phyloP scores from a whole-genome alignment of 2,329 filamentous ascomycete species.

The Cladosporium halotolerans region DNA sequence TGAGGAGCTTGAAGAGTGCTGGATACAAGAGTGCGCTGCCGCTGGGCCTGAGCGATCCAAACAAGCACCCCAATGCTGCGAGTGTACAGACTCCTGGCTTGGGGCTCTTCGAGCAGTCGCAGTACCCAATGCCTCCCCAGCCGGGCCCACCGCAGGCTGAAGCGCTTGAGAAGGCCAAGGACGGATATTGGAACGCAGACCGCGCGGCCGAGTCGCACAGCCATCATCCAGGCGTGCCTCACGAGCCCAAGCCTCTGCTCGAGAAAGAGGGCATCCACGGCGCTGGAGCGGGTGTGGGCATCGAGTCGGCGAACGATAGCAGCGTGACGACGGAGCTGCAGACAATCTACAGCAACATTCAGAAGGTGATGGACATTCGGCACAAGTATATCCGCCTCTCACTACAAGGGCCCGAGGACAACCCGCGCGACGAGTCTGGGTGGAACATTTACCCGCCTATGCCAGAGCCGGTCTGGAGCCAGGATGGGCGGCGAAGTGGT shows the following conservation, averaged over 20 bases:
- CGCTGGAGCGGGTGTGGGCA: slow-evolving; percentile 52
- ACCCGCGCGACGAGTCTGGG: slow-evolving; percentile 73
- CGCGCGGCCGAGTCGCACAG: slow-evolving; percentile 43
- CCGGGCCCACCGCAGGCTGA: slow-evolving; percentile 1
- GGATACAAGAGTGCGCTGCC: slow-evolving; percentile 30
- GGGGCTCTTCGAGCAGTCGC: slow-evolving; percentile 21
- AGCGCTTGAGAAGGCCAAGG: slow-evolving; percentile 13
- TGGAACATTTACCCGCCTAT: slow-evolving; percentile 91
- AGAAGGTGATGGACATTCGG: slow-evolving; percentile 78
- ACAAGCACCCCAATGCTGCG: slow-evolving; percentile 25
- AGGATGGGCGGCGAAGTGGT: slow-evolving; percentile 26
- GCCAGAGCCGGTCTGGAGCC: slow-evolving; percentile 81
- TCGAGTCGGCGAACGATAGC: slow-evolving; percentile 66
- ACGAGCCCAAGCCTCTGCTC: slow-evolving; percentile 51
- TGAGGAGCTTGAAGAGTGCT: slow-evolving; percentile 36
- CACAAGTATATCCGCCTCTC: slow-evolving; percentile 86
- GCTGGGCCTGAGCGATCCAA: slow-evolving; percentile 30
- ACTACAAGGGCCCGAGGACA: slow-evolving; percentile 72
- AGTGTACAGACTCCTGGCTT: slow-evolving; percentile 27
- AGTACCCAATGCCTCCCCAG: slow-evolving; percentile 5
- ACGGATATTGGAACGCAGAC: slow-evolving; percentile 41
- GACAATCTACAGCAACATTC: slow-evolving; percentile 83
- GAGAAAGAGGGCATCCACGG: slow-evolving; percentile 52
- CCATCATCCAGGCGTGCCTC: slow-evolving; percentile 46
- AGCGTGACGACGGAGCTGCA: slow-evolving; percentile 78